Conservation (phyloP, 495 filamentous ascomycete genomes). For the Daldinia decipiens region DNA sequence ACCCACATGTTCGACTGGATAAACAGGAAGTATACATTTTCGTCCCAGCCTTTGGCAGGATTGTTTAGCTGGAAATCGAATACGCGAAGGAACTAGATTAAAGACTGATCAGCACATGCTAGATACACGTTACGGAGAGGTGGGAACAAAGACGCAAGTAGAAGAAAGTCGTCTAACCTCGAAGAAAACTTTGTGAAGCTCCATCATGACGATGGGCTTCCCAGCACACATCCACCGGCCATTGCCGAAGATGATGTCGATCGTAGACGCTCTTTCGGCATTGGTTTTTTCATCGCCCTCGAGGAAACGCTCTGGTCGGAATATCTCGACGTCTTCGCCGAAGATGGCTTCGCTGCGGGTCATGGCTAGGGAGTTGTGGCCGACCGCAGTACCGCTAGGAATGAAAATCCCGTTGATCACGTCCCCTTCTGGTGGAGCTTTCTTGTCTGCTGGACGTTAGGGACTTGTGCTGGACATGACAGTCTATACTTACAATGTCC, state of each 20-base stretch:
- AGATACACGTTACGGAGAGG: neutral
- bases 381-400: neutral
- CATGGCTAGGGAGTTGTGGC: neutral
- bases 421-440: neutral
- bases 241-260: neutral
- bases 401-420: neutral
- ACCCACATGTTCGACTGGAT: neutral
- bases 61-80: neutral
- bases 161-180: neutral
- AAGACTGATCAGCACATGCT: neutral
- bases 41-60: neutral
- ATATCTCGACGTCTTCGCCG: conserved; percentile 9
- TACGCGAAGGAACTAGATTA: neutral
- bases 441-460: neutral
- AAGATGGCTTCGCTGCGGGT: neutral
- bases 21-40: neutral
- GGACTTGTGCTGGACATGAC: neutral
- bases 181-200: neutral
- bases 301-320: conserved; percentile 8
- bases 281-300: neutral
- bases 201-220: neutral
- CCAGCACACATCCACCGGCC: neutral
- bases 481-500: neutral
- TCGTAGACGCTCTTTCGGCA: neutral
- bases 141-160: neutral